Evolutionary conservation across 306 rosid species (phyloP).

Genomic region (Dryas octopetala): DNA sequence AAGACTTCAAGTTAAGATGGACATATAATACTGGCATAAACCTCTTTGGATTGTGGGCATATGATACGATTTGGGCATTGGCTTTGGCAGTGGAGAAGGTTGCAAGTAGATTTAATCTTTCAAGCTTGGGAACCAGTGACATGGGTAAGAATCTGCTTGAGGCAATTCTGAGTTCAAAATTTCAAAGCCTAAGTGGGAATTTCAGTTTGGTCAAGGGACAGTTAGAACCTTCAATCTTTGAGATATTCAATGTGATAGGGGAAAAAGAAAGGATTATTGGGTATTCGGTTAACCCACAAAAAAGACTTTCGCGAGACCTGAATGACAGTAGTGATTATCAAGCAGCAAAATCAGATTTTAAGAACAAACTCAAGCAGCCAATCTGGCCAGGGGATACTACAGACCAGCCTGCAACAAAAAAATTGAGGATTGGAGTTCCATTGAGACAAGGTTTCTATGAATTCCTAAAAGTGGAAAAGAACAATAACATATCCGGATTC

Average conservation of each 20-base stretch:
- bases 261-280: slow-evolving; percentile 33
- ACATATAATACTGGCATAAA: background rate
- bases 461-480: slow-evolving; percentile 21
- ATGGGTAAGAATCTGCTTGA: slow-evolving; percentile 10
- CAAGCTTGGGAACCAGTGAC: slow-evolving; percentile 16
- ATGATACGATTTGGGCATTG: slow-evolving; percentile 38
- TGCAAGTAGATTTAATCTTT: background rate
- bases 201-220: slow-evolving; percentile 30
- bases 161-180: slow-evolving; percentile 1
- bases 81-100: slow-evolving; percentile 23
- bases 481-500: slow-evolving; percentile 27
- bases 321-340: background rate
- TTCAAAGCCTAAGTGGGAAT: slow-evolving; percentile 27
- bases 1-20: slow-evolving; percentile 15
- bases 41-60: slow-evolving; percentile 42
- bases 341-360: background rate
- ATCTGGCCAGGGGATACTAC: slow-evolving; percentile 43
- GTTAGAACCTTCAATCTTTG: slow-evolving; percentile 26
- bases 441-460: slow-evolving; percentile 19
- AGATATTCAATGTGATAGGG: slow-evolving; percentile 32
- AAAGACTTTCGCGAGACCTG: slow-evolving; percentile 5
- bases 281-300: slow-evolving; percentile 16
- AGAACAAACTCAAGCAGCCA: slow-evolving; percentile 18
- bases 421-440: slow-evolving; percentile 40
- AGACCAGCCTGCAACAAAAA: slow-evolving; percentile 19